phyloP scores from a whole-genome alignment of 495 filamentous ascomycete species.

The Aspergillus indologenus region DNA sequence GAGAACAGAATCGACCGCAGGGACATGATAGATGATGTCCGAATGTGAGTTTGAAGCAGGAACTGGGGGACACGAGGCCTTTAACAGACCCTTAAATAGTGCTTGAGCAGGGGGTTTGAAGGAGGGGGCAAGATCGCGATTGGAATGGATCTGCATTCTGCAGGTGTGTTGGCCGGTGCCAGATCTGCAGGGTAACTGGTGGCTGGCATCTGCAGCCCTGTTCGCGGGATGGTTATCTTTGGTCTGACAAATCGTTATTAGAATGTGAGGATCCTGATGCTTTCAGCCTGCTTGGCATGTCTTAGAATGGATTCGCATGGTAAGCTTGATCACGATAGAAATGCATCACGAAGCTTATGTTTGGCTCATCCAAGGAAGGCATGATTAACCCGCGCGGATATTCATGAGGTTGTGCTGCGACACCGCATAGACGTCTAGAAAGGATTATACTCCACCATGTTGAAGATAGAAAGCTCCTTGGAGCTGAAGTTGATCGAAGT shows the following conservation, averaged over 20 bases:
- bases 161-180: background rate
- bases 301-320: background rate
- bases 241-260: background rate
- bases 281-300: background rate
- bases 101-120: background rate
- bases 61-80: background rate
- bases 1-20: background rate
- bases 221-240: background rate
- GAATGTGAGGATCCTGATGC: background rate
- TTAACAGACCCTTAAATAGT: background rate
- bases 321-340: background rate
- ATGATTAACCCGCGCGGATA: too few species aligned
- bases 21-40: background rate
- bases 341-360: background rate
- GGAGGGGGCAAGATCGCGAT: background rate
- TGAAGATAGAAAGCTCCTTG: too few species aligned
- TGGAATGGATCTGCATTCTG: conserved; percentile 8
- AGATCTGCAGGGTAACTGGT: background rate
- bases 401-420: too few species aligned
- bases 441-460: too few species aligned
- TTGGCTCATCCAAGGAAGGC: background rate
- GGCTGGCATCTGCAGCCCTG: background rate
- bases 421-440: too few species aligned
- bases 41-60: background rate
- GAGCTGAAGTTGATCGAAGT: too few species aligned